Base-by-base conservation (phyloP, 768 basidiomycete species). In the Floccularia luteovirens region DNA sequence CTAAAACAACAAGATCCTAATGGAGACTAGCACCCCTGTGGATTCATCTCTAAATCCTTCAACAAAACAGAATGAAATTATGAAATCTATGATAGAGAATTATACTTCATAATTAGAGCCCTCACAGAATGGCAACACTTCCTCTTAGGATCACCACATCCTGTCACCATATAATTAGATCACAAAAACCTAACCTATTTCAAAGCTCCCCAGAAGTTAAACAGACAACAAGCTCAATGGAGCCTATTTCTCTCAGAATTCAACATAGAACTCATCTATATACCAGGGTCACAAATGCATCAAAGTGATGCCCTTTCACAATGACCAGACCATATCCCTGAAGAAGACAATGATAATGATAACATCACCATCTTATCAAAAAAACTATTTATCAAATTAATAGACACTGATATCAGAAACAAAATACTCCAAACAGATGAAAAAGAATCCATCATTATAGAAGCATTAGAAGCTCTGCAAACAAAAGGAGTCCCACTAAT, bases 181-280 rank as follows among this genome's bases (percentile, higher is more conserved):
- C 57, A 56, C 24, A 50, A 53, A 39, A 56, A 44, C 48, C 41
- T 39, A 17, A 10, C 11, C 36, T 32, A 0, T 43, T 66, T 6
- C 7, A 3, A 14, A 11, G 16, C 14, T 38, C 17, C 21, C 10
- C 14, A 14, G 27, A 30, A 30, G 27, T 10, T 30, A 14, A 30
- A 30, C 27, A 10, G 27, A 30, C 8, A 14, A 30, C 27, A 30
- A 30, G 42, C 36, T 12, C 7, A 36, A 43, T 43, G 38, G 42
- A 20, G 13, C 2, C 36, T 43, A n/a, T n/a, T 27, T 1, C 19
- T 43, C 3, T 39, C 38, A 3, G 19, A 43, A 27, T 43, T 27
- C n/a, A 24, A 43, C 36, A 14, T 27, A 13, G 4, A 19, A 14
- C 27, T 30, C 14, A 30, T 30, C 14, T 14, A 30, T 30, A 30